These are phyloP conservation scores for Wickerhamomyces kurtzmanii DNA, from an alignment of 805 yeast species.

Conservation along the genomic window DNA sequence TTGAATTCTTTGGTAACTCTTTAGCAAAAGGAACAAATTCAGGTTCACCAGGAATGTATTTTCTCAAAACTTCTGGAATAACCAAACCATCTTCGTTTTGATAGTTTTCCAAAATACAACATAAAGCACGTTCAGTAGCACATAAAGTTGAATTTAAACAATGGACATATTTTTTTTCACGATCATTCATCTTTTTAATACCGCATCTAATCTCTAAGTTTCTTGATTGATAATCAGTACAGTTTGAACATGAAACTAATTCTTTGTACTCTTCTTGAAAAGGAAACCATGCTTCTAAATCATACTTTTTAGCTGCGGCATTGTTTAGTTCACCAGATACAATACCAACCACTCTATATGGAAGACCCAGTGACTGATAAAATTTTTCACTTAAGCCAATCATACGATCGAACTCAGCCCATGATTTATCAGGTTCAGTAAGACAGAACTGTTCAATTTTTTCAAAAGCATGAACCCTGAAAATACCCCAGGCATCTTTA, in stretches of 20 bases:
- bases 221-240: conserved; percentile 99
- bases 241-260: conserved; percentile 95
- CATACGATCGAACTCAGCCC: conserved; percentile 97
- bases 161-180: conserved; percentile 95
- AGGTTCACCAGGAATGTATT: conserved; percentile 96
- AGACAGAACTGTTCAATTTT: conserved; percentile 94
- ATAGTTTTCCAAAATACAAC: conserved; percentile 95
- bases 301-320: conserved; percentile 98
- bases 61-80: conserved; percentile 92
- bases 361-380: conserved; percentile 83
- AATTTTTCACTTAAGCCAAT: conserved; percentile 85
- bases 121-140: conserved; percentile 97
- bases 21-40: conserved; percentile 86
- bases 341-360: conserved; percentile 95
- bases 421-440: conserved; percentile 96
- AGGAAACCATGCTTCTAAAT: conserved; percentile 99
- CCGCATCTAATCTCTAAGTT: conserved; percentile 98
- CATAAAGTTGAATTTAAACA: conserved; percentile 95
- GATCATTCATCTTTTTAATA: conserved; percentile 88
- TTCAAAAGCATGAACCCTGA: conserved; percentile 98
- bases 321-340: conserved; percentile 98
- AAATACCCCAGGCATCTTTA: conserved; percentile 99
- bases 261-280: conserved; percentile 98
- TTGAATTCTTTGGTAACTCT: conserved; percentile 91
- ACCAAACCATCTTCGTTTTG: conserved; percentile 94